Percentiles rank a stretch among this genome's conserved stretches.
These are phyloP conservation scores for Histomonas meleagridis DNA, from an alignment of 208 protist species.

Conservation along the genomic window DNA sequence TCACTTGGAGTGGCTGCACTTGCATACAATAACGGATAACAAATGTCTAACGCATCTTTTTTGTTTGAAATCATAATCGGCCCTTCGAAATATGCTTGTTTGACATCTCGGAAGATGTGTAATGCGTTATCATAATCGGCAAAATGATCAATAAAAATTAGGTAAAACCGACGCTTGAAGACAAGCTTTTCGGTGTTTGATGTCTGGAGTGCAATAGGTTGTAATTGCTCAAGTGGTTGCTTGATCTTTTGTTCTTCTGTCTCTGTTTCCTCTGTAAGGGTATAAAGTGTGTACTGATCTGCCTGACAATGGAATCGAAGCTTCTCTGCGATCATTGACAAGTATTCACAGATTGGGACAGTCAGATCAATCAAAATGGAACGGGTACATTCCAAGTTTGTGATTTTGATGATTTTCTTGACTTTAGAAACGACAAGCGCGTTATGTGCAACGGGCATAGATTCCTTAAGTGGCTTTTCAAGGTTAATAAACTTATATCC, in stretches of 20 bases:
- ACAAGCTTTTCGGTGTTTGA: neutral
- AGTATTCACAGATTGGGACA: neutral
- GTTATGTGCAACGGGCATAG: neutral
- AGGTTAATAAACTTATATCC: too few species aligned
- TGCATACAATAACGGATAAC: neutral
- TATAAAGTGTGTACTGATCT: constrained; percentile 7
- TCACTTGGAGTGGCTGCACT: neutral
- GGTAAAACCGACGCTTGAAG: neutral
- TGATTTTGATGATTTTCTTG: neutral
- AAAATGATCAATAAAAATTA: neutral
- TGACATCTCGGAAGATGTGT: neutral
- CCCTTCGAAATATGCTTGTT: neutral
- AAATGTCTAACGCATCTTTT: neutral
- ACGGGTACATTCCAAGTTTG: neutral
- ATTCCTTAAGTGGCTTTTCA: too few species aligned
- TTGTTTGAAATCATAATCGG: too few species aligned
- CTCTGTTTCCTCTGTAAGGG: neutral
- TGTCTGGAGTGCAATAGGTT: neutral
- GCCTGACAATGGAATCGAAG: neutral
- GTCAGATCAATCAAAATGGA: neutral
- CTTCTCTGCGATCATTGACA: neutral
- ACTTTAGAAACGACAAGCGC: neutral
- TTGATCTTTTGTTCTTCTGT: neutral
- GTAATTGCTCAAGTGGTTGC: neutral
- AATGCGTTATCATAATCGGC: neutral